These are phyloP conservation scores for Tricladium varicosporioides DNA, from an alignment of 2,329 filamentous ascomycete species.

Conservation along the genomic window DNA sequence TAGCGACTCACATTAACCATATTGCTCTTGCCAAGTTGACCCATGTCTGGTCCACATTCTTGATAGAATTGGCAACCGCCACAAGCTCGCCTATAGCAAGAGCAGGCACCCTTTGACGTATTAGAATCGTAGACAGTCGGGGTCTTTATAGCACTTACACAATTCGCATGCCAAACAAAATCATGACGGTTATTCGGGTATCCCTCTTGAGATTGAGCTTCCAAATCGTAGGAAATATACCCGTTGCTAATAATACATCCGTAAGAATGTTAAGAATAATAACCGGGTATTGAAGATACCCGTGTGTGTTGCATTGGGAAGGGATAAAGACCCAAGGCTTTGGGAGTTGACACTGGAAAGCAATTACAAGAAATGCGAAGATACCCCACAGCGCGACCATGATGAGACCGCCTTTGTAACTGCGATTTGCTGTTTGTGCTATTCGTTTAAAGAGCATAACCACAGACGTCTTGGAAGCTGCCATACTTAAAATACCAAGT, in stretches of 20 bases:
- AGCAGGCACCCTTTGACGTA: neutral
- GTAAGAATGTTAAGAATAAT: constrained; percentile 10
- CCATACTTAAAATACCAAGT: constrained; percentile 7
- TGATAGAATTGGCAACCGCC: neutral
- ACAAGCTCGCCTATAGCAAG: constrained; percentile 6
- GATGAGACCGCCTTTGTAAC: neutral
- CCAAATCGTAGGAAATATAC: constrained; percentile 10
- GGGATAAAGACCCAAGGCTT: constrained; percentile 6
- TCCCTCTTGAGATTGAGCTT: constrained; percentile 1
- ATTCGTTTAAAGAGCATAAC: constrained; percentile 13
- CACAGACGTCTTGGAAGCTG: constrained; percentile 5
- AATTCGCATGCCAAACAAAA: constrained; percentile 5
- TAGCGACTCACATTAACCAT: constrained; percentile 8
- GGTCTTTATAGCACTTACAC: neutral
- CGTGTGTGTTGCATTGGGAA: constrained; percentile 3
- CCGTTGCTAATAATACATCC: neutral
- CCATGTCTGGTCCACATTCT: constrained; percentile 7
- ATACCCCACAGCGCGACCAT: constrained; percentile 3
- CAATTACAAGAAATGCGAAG: constrained; percentile 8
- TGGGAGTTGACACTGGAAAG: constrained; percentile 10
- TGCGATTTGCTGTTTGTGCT: neutral
- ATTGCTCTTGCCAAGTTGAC: constrained; percentile 3
- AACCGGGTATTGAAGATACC: constrained; percentile 5
- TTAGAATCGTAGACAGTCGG: neutral
- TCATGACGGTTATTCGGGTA: constrained; percentile 5